Evolutionary conservation across 2,329 filamentous ascomycete genomes (phyloP), one percentile per base, ranked within the genome.

Genomic region (Didymosphaeria variabile): DNA sequence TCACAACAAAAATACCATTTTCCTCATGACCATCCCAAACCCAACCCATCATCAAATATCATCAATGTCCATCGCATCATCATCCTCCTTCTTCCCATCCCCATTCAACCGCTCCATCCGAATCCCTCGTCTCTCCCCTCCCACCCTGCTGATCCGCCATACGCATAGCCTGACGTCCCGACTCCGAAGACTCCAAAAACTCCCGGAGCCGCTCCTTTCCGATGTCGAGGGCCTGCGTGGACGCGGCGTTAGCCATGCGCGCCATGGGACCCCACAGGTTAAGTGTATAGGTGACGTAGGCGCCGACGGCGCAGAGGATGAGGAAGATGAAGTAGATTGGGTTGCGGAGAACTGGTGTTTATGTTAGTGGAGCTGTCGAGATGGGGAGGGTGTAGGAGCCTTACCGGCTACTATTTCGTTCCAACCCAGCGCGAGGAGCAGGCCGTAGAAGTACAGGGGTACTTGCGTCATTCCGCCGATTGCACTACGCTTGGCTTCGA

Each of bases 191-290:
- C 81, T 94, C 92, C 60, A 98, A 85, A 73, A 97, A 97, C 34
- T 97, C 93, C 26, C 94, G 88, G 50, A 98, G 86, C 70, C 91
- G 90, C 82, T 95, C 91, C 83, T 97, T 97, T 75, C 92, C 92
- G 68, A 99, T 93, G 69, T 97, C 93, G 32, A 97, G 73, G 8
- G 92, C 95, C 80, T 99, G 95, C 64, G 86, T 85, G 51, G 88
- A 90, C 4, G 95, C 95, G 15, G 95, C 95, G 70, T 95, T 95
- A 67, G 88, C 87, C 92, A 99, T 97, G 75, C 96, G 93, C 69
- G 96, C 84, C 84, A 99, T 98, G 0, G 95, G 95, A 0, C 95
- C 95, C 82, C 97, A 94, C 17, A 99, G 88, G 77, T 98, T 98
- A 68, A 99, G 89, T 36, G 89, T 94, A 80, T 95, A 97, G 4